phyloP scores from a whole-genome alignment of 257 asterid species.

The Solanum commersonii region DNA sequence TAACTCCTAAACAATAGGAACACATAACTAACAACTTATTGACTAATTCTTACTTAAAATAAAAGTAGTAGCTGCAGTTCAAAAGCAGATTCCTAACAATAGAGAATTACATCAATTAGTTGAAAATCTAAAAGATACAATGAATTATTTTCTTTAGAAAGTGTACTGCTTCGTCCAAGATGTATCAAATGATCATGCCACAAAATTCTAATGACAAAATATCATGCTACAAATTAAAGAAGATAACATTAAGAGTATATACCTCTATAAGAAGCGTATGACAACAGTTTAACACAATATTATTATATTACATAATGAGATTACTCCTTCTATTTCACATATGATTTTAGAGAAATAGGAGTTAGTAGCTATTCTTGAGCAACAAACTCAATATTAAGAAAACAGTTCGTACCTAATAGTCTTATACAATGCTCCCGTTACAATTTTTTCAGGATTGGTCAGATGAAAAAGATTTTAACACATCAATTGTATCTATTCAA shows the following conservation, averaged over 20 bases:
- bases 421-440: too few relatives aligned
- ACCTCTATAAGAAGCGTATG: background rate
- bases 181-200: background rate
- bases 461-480: too few relatives aligned
- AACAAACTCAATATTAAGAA: too few relatives aligned
- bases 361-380: too few relatives aligned
- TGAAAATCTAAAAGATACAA: background rate
- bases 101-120: background rate
- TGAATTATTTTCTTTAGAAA: too few relatives aligned
- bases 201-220: background rate
- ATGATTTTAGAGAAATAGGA: too few relatives aligned
- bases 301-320: background rate
- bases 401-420: too few relatives aligned
- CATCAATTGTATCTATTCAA: too few relatives aligned
- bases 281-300: background rate
- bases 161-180: background rate
- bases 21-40: background rate
- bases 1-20: background rate
- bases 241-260: too few relatives aligned
- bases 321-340: background rate
- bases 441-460: too few relatives aligned
- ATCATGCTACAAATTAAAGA: background rate
- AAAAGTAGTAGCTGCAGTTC: background rate
- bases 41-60: background rate
- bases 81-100: too few relatives aligned